A percentile compares a stretch with the other conserved stretches of the same genome.
phyloP scores from a whole-genome alignment of 1,139 yeast genomes.

The Casaregolazyma lundiana region DNA sequence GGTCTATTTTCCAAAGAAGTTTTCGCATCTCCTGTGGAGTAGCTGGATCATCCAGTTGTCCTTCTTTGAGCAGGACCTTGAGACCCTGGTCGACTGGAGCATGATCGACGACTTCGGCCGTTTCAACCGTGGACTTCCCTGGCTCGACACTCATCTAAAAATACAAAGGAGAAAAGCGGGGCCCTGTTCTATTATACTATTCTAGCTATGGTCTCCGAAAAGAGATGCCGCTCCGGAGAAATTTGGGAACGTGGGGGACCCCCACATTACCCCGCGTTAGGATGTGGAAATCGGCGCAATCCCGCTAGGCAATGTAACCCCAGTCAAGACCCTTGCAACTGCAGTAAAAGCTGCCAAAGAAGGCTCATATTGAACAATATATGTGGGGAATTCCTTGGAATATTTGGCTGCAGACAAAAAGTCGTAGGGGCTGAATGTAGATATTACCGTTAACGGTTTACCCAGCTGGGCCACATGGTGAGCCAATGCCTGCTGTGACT shows the following conservation, averaged over 20 bases:
- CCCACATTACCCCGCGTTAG: background rate
- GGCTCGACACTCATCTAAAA: no score
- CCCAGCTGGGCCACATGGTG: conserved; percentile 22
- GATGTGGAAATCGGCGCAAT: conserved; percentile 10
- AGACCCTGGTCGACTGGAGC: conserved; percentile 8
- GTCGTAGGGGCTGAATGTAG: conserved; percentile 57
- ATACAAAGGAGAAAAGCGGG: no score
- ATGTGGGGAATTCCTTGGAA: conserved; percentile 35
- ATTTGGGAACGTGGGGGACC: background rate
- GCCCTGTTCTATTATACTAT: no score
- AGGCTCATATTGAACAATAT: conserved; percentile 54
- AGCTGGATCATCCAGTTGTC: conserved; percentile 27
- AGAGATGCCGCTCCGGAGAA: background rate
- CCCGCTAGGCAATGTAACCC: conserved; percentile 32
- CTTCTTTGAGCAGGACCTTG: conserved; percentile 14
- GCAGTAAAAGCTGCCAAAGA: conserved; percentile 44
- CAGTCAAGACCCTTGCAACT: conserved; percentile 47
- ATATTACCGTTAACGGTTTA: conserved; percentile 50
- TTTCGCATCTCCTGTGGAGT: conserved; percentile 30
- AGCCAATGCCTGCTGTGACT: conserved; percentile 15
- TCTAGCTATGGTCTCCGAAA: no score
- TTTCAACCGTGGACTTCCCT: conserved; percentile 3
- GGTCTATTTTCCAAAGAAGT: conserved; percentile 48
- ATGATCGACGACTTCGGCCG: background rate
- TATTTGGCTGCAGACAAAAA: conserved; percentile 47